Conservation (phyloP, 2,329 filamentous ascomycete genomes). For the Aspergillus sp. region DNA sequence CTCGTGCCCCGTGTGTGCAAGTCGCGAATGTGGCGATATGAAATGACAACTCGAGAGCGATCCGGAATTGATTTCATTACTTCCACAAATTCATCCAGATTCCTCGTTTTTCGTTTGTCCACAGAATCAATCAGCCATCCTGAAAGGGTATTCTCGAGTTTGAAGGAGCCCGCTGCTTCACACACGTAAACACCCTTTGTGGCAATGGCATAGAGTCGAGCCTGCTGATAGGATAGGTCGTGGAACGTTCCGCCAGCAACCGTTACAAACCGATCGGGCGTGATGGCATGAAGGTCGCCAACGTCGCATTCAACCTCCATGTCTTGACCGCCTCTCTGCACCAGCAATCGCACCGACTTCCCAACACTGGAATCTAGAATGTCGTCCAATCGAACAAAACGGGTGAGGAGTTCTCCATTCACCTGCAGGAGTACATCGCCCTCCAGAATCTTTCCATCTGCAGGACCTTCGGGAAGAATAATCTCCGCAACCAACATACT, state of each 20-base stretch:
- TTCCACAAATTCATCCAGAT: constrained; percentile 84
- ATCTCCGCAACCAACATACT: constrained; percentile 98
- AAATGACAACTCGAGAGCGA: constrained; percentile 81
- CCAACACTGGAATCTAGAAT: constrained; percentile 88
- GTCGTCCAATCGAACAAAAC: constrained; percentile 88
- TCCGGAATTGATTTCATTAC: constrained; percentile 86
- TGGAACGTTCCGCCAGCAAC: constrained; percentile 95
- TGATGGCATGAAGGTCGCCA: constrained; percentile 89
- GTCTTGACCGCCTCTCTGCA: constrained; percentile 87
- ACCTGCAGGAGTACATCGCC: constrained; percentile 92
- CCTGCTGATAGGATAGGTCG: constrained; percentile 94
- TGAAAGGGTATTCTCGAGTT: constrained; percentile 84
- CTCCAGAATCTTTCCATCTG: constrained; percentile 82
- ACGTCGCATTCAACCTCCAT: constrained; percentile 81
- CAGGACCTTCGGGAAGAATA: constrained; percentile 85
- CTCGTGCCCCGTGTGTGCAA: constrained; percentile 91
- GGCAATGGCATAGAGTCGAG: constrained; percentile 90
- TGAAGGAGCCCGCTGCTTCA: constrained; percentile 91
- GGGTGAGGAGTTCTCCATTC: constrained; percentile 87
- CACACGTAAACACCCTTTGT: constrained; percentile 93
- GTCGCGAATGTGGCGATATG: constrained; percentile 93
- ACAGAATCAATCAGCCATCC: constrained; percentile 93
- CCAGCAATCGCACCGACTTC: constrained; percentile 71
- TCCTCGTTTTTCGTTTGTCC: constrained; percentile 85
- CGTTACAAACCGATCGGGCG: constrained; percentile 91